These are phyloP conservation scores for Ogataea henricii DNA, from an alignment of 805 yeast species.

Conservation along the genomic window DNA sequence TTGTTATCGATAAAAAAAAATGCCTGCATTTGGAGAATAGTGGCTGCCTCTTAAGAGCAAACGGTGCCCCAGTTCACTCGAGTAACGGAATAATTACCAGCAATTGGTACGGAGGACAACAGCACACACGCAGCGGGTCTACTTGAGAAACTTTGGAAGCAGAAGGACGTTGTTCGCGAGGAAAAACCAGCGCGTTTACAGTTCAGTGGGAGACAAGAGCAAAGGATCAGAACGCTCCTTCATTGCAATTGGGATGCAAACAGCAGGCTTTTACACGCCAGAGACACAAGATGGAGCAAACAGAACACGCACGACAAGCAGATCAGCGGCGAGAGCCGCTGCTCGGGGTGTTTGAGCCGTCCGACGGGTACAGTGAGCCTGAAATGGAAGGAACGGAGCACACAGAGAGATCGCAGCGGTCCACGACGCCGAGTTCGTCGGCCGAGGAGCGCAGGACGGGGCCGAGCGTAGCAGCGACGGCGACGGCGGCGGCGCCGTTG, in stretches of 20 bases:
- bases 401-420: slow-evolving; percentile 1
- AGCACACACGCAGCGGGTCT: too few species aligned
- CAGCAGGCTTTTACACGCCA: neutral
- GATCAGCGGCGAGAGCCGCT: neutral
- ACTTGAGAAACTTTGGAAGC: too few species aligned
- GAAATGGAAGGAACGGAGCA: neutral
- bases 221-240: too few species aligned
- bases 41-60: slow-evolving; percentile 3
- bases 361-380: slow-evolving; percentile 2
- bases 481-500: slow-evolving; percentile 2
- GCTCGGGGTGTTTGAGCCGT: neutral
- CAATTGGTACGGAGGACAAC: too few species aligned
- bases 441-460: neutral
- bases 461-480: neutral
- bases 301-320: neutral
- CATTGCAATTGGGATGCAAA: neutral
- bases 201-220: too few species aligned
- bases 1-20: slow-evolving; percentile 7
- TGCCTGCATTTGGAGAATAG: slow-evolving; percentile 4
- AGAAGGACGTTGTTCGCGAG: neutral
- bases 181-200: neutral
- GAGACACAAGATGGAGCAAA: neutral
- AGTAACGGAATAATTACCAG: too few species aligned
- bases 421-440: slow-evolving; percentile 7
- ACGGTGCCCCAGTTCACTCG: neutral